Percentiles rank a stretch among this genome's conserved stretches.
phyloP scores from a whole-genome alignment of 2,329 filamentous ascomycete species.

The Fusarium anthophilum region DNA sequence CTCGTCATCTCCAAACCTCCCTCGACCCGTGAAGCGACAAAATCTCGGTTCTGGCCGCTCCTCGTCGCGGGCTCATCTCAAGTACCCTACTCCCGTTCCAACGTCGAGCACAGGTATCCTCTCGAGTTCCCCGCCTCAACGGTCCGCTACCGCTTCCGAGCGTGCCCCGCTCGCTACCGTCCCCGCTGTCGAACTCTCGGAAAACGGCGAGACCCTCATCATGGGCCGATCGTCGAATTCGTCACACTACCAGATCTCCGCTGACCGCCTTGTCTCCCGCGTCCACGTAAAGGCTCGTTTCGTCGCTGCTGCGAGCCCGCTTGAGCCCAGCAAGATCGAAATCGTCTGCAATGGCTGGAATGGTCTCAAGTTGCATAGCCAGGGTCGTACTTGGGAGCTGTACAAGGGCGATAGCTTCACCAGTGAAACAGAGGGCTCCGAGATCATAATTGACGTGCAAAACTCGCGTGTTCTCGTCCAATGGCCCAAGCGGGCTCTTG shows the following conservation, averaged over 20 bases:
- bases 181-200: slow-evolving; percentile 81
- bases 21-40: slow-evolving; percentile 75
- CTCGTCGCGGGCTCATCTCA: slow-evolving; percentile 60
- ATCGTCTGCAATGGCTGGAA: slow-evolving; percentile 97
- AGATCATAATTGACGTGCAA: slow-evolving; percentile 96
- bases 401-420: slow-evolving; percentile 89
- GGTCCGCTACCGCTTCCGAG: slow-evolving; percentile 72
- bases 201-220: slow-evolving; percentile 80
- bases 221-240: slow-evolving; percentile 97
- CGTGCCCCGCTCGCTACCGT: slow-evolving; percentile 85
- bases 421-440: slow-evolving; percentile 85
- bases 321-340: slow-evolving; percentile 82
- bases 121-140: slow-evolving; percentile 80
- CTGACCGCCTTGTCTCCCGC: slow-evolving; percentile 91
- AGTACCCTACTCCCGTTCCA: slow-evolving; percentile 92
- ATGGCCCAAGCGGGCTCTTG: slow-evolving; percentile 76
- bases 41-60: slow-evolving; percentile 47
- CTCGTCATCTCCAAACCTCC: slow-evolving; percentile 79
- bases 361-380: slow-evolving; percentile 90
- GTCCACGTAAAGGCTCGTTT: slow-evolving; percentile 92
- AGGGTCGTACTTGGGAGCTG: slow-evolving; percentile 86
- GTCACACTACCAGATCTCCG: slow-evolving; percentile 92
- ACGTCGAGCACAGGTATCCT: slow-evolving; percentile 94
- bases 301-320: slow-evolving; percentile 71
- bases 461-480: slow-evolving; percentile 88